phyloP scores from a whole-genome alignment of 495 filamentous ascomycete species.

The Penicillium fimorum region DNA sequence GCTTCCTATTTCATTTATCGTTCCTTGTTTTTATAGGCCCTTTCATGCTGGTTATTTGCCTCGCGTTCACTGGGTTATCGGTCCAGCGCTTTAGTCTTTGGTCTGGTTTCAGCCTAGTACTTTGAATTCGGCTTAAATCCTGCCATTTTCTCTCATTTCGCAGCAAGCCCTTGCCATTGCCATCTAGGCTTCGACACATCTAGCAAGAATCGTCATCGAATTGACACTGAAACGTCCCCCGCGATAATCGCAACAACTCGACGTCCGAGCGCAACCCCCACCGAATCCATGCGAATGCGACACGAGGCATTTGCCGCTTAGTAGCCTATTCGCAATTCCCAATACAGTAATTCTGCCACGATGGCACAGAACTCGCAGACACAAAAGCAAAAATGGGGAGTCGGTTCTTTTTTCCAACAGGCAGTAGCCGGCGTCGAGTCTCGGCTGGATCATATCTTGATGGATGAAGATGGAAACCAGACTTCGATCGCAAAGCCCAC shows the following conservation, averaged over 20 bases:
- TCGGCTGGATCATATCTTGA: slow-evolving; percentile 84
- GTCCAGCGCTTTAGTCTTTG: slow-evolving; percentile 8
- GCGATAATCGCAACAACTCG: slow-evolving; percentile 12
- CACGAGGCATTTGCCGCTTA: slow-evolving; percentile 23
- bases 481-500: slow-evolving; percentile 27
- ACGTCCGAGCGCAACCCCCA: slow-evolving; percentile 23
- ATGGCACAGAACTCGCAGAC: slow-evolving; percentile 43
- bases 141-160: slow-evolving; percentile 15
- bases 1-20: slow-evolving; percentile 5
- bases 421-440: slow-evolving; percentile 94
- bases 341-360: slow-evolving; percentile 10
- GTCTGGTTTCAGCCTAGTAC: slow-evolving; percentile 17
- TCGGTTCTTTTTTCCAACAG: slow-evolving; percentile 81
- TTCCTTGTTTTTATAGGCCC: slow-evolving; percentile 6
- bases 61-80: neutral
- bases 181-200: neutral
- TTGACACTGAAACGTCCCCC: neutral
- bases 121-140: slow-evolving; percentile 5
- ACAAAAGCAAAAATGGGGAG: slow-evolving; percentile 44
- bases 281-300: slow-evolving; percentile 29
- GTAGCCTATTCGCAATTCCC: slow-evolving; percentile 12
- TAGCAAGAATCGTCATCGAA: neutral
- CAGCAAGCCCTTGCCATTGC: neutral
- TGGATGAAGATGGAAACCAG: slow-evolving; percentile 62
- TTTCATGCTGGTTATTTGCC: neutral